Conservation (phyloP, 2,329 filamentous ascomycete genomes). For the Coniochaeta sp. region DNA sequence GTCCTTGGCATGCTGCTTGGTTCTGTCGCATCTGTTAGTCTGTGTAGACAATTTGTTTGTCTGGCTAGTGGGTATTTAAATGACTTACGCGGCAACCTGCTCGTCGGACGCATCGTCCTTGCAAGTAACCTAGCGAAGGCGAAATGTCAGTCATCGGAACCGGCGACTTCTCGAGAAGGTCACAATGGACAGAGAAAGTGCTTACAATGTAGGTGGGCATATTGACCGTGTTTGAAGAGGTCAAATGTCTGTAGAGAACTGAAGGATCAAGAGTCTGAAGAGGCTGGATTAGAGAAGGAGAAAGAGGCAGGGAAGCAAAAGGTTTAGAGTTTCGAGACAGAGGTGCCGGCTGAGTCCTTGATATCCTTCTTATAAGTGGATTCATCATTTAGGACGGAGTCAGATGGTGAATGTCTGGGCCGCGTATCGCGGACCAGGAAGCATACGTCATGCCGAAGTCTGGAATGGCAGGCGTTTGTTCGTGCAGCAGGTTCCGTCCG, state of each 20-base stretch:
- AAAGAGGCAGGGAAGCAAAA: background rate
- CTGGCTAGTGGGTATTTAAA: too few species aligned
- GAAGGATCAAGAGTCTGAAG: background rate
- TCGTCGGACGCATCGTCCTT: constrained; percentile 61
- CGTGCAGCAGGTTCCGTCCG: background rate
- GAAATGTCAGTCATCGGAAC: background rate
- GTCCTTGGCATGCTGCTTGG: constrained; percentile 65
- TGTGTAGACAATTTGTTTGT: background rate
- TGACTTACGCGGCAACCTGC: constrained; percentile 58
- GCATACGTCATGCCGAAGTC: background rate
- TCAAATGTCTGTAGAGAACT: background rate
- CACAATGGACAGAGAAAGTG: background rate
- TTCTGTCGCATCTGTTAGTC: constrained; percentile 34
- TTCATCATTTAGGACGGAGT: background rate
- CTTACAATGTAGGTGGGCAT: constrained; percentile 53
- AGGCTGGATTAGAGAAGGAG: background rate
- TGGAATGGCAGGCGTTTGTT: background rate
- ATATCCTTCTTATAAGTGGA: constrained; percentile 2
- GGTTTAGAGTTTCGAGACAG: background rate
- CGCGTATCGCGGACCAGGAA: background rate
- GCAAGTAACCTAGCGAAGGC: constrained; percentile 61
- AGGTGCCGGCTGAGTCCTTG: background rate
- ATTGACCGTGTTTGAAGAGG: constrained; percentile 14
- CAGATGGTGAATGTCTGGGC: constrained; percentile 1
- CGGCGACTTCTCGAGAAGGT: background rate